Conservation (phyloP, 305 asterid genomes). For the Fraxinus sp. region DNA sequence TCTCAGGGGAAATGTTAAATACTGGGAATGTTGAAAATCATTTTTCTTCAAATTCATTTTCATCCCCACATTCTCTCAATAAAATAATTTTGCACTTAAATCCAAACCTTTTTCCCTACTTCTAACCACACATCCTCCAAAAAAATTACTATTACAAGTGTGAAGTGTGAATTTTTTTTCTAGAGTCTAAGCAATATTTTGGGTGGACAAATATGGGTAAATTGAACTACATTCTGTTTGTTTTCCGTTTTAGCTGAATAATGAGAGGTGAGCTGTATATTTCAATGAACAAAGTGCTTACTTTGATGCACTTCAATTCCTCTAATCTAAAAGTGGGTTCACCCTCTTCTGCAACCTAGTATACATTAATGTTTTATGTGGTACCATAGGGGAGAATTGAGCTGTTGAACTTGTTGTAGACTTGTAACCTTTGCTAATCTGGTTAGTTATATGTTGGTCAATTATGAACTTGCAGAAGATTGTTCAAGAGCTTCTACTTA, state of each 20-base stretch:
- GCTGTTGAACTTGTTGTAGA: neutral
- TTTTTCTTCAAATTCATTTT: too few relatives aligned
- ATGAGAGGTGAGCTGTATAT: neutral
- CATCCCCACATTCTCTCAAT: too few relatives aligned
- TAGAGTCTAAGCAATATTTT: neutral
- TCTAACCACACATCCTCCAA: too few relatives aligned
- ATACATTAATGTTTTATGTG: neutral
- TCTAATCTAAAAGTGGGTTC: neutral
- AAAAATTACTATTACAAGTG: neutral
- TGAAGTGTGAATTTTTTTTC: neutral
- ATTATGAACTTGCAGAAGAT: neutral
- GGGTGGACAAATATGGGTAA: neutral
- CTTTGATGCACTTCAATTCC: neutral
- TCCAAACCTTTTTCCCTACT: too few relatives aligned
- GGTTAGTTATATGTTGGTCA: neutral
- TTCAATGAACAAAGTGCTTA: neutral
- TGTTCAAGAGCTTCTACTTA: neutral
- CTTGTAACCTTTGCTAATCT: neutral
- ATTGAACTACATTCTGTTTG: neutral
- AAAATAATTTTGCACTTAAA: too few relatives aligned
- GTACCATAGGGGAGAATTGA: neutral
- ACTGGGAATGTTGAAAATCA: neutral
- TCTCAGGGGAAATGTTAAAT: conserved; percentile 17
- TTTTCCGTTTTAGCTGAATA: neutral
- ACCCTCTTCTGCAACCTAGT: neutral